Conservation (phyloP, 1,139 yeast genomes). For the Yamadazyma membranifaciens region DNA sequence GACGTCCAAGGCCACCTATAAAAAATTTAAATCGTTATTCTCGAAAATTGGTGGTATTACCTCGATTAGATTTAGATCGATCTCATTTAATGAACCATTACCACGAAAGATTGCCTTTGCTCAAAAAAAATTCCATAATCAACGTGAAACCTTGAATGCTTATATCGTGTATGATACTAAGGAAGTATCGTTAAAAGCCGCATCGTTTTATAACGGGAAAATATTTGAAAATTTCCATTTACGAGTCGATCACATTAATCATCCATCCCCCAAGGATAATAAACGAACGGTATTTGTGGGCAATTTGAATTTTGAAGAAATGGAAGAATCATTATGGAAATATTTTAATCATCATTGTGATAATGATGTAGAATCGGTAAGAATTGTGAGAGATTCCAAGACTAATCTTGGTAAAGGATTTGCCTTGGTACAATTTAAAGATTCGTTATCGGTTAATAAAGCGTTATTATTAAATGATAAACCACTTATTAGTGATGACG, state of each 20-base stretch:
- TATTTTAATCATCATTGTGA: constrained; percentile 67
- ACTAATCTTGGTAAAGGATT: constrained; percentile 97
- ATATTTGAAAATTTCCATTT: constrained; percentile 72
- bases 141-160: constrained; percentile 81
- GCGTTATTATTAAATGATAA: constrained; percentile 79
- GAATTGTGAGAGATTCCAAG: constrained; percentile 87
- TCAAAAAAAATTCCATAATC: constrained; percentile 71
- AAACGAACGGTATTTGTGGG: constrained; percentile 90
- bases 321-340: constrained; percentile 85
- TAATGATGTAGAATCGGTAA: constrained; percentile 75
- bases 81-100: constrained; percentile 81
- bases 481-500: constrained; percentile 40
- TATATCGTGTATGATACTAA: constrained; percentile 71
- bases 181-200: constrained; percentile 52
- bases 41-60: constrained; percentile 57
- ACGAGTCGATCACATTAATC: constrained; percentile 88
- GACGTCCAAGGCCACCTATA: constrained; percentile 59
- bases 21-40: constrained; percentile 64
- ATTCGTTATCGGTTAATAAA: constrained; percentile 75
- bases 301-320: constrained; percentile 87
- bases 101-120: constrained; percentile 94
- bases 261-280: constrained; percentile 84
- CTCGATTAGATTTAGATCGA: constrained; percentile 86
- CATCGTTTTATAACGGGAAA: constrained; percentile 59
- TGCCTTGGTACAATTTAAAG: constrained; percentile 91